Evolutionary conservation across 305 asterid species (phyloP), one percentile per base, ranked within the genome.

Genomic region (Fraxinus greggii): DNA sequence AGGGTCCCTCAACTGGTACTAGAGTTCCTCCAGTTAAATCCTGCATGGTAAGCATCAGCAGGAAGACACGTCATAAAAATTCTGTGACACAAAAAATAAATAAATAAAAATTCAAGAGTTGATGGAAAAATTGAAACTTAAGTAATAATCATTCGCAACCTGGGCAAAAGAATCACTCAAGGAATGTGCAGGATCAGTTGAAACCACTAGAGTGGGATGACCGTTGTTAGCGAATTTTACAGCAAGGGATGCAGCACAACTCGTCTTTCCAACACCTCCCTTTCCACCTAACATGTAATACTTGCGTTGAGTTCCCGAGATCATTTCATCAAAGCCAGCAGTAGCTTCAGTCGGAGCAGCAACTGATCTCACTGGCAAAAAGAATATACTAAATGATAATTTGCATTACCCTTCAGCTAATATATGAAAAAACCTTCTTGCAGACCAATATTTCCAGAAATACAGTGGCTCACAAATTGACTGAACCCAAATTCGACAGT

Each of bases 141-240:
- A 24, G 10, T 36, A 83, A 28, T 40, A 21, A 69, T 13, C 21
- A 86, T 83, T 33, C 67, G 13, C 75, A 86, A 94, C 99, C 99
- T 96, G 99, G 42, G 98, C 97, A 82, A 96, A 96, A 83, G 99
- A 96, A 90, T 96, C 99, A 79, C 99, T 96, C 82, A 96, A 87
- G 32, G 99, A 96, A 91, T 96, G 98, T 13, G 99, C 99, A 26
- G 99, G 99, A 83, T 96, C 99, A 31, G 99, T 96, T 81, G 99
- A 94, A 93, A 96, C 99, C 84, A 96, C 98, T 2, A 96, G 93
- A 28, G 99, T 94, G 36, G 98, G 98, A 81, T 96, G 99, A 29
- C 99, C 99, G 65, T 89, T 96, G 83, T 96, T 96, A n/a, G 99
- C 99, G 78, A 96, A 96, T 86, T 94, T 96, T 77, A 94, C 98